Percentiles rank a stretch among this genome's conserved stretches.
phyloP scores from a whole-genome alignment of 805 yeast genomes.

The Starmerella etchellsii region DNA sequence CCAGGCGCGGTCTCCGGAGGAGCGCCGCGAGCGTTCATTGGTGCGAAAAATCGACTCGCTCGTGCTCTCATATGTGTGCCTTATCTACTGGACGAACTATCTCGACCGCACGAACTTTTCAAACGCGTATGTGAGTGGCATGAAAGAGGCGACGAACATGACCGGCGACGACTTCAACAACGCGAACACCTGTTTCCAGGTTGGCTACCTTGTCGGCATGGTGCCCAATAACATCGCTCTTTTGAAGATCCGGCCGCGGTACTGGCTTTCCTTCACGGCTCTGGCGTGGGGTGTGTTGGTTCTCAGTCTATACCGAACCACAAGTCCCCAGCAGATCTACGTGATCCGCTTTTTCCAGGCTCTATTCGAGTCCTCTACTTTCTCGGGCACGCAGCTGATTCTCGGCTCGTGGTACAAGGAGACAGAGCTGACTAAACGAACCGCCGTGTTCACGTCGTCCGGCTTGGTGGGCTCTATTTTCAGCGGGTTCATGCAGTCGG shows the following conservation, averaged over 20 bases:
- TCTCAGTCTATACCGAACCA: background rate
- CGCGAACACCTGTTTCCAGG: constrained; percentile 1
- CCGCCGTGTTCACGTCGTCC: background rate
- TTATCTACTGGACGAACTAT: background rate
- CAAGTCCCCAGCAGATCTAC: background rate
- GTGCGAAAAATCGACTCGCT: background rate
- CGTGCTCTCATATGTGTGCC: background rate
- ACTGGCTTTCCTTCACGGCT: background rate
- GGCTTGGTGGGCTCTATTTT: background rate
- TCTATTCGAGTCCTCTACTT: background rate
- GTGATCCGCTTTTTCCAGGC: constrained; percentile 2
- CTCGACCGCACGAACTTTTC: background rate
- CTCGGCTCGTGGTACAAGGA: background rate
- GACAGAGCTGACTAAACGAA: background rate
- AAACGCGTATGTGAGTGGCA: background rate
- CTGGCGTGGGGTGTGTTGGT: background rate
- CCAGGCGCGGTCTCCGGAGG: background rate
- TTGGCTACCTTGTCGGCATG: background rate
- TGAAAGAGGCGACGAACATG: background rate
- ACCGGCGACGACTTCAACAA: constrained; percentile 1
- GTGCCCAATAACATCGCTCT: background rate
- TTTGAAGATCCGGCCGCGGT: background rate
- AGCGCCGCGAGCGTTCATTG: background rate
- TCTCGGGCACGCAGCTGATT: background rate
- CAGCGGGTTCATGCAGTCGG: constrained; percentile 1